phyloP scores from a whole-genome alignment of 1,284 basidiomycete species.

The Cutaneotrichosporon cyanovorans region DNA sequence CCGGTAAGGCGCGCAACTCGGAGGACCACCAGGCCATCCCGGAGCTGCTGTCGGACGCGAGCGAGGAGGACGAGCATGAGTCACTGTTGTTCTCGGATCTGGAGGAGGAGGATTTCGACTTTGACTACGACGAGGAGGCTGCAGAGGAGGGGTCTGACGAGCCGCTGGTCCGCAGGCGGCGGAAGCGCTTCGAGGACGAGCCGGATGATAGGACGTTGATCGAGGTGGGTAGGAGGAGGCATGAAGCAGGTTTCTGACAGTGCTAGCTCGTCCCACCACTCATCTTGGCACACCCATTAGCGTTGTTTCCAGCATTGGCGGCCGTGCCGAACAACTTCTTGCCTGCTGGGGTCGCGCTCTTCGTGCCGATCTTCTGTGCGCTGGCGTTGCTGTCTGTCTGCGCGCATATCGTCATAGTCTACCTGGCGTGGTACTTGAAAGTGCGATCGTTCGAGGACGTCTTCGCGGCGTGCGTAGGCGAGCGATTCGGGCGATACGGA shows the following conservation, averaged over 20 bases:
- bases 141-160: conserved; percentile 4
- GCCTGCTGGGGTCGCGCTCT: conserved; percentile 43
- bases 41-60: not conserved
- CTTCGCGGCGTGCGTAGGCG: conserved; percentile 31
- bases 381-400: conserved; percentile 37
- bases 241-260: not conserved
- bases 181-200: conserved; percentile 11
- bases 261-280: conserved; percentile 43
- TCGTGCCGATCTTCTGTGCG: conserved; percentile 40
- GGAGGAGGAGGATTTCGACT: conserved; percentile 7
- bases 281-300: conserved; percentile 41
- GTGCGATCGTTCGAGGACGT: conserved; percentile 44
- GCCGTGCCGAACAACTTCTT: conserved; percentile 42
- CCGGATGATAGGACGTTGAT: conserved; percentile 10
- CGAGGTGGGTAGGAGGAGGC: conserved; percentile 10
- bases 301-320: conserved; percentile 39
- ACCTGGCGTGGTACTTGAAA: conserved; percentile 46
- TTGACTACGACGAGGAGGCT: conserved; percentile 5
- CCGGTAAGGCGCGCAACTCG: not conserved
- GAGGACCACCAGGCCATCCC: not conserved
- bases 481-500: conserved; percentile 31
- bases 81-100: not conserved
- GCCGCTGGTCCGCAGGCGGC: conserved; percentile 14
- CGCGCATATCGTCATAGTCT: conserved; percentile 45
- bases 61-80: not conserved